Base-by-base conservation (phyloP, 768 basidiomycete genomes). In the Boletus pseudopeckii region DNA sequence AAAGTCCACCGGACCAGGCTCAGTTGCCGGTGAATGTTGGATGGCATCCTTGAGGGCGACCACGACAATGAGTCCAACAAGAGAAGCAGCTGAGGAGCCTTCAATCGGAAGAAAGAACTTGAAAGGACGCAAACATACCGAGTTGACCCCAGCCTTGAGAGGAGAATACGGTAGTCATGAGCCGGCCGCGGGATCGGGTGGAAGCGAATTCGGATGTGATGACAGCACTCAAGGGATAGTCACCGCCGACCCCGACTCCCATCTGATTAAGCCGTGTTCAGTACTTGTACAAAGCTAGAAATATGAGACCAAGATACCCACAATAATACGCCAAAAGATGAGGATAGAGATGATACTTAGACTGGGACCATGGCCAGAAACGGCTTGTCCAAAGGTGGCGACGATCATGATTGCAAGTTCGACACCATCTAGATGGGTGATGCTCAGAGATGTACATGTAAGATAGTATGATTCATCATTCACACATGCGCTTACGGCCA, bases 111-210 rank as follows among this genome's bases (percentile, higher is more conserved):
- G 9, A 41, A n/a, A 42, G 7, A 6, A 17, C 20, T 32, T 7
- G 2, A 28, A 34, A 54, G 18, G 5, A 20, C 17, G 5, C 5
- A 32, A 37, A 74, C 79, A 59, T 53, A 85, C 86, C 61, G 59
- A 91, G 81, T 70, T 92, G 86, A 41, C 91, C 92, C 84, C 85
- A 92, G n/a, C 91, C 92, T 60, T 92, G 91, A 39, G 76, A 70
- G 0, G 90, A 82, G 59, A 93, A 93, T 1, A 92, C 89, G 3
- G 85, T 86, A 2, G 86, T 85, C 90, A 94, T 92, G 74, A 94
- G 80, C 13, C 90, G 77, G 32, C 92, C 91, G 53, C 91, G 81
- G 40, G 80, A 84, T 38, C 77, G 77, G 15, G 83, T 86, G 0
- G 88, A 77, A 3, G 92, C 85, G 60, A 92, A 92, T 64, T 94